Evolutionary conservation across 345 rosid genomes (phyloP).

Genomic region (Sonneratia alba): DNA sequence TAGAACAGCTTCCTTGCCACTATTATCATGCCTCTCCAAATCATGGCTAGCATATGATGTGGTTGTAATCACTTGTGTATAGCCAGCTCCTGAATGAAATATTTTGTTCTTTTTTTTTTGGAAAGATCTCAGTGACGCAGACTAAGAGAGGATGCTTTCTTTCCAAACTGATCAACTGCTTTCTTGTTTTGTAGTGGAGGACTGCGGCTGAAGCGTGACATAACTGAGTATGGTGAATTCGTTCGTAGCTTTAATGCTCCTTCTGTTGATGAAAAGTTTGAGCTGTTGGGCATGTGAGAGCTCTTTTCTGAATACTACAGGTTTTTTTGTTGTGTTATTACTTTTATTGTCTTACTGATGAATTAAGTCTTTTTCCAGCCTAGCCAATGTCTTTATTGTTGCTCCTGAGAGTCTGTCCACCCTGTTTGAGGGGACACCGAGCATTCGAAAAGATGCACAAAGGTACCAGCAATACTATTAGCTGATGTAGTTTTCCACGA

Average conservation of each 20-base stretch:
- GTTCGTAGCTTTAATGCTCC: slow-evolving; percentile 83
- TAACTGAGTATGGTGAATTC: slow-evolving; percentile 81
- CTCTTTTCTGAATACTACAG: neutral
- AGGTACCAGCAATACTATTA: slow-evolving; percentile 30
- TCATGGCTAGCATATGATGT: neutral
- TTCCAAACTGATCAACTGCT: slow-evolving; percentile 4
- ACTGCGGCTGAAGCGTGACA: slow-evolving; percentile 87
- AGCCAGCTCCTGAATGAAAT: neutral
- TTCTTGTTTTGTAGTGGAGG: slow-evolving; percentile 59
- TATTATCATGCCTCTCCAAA: neutral
- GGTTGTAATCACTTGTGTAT: neutral
- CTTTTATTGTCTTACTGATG: slow-evolving; percentile 9
- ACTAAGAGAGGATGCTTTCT: neutral
- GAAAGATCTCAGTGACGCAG: neutral
- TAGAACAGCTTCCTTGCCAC: neutral
- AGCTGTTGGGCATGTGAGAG: slow-evolving; percentile 81
- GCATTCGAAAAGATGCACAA: slow-evolving; percentile 86
- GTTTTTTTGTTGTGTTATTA: neutral
- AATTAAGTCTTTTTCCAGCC: slow-evolving; percentile 30
- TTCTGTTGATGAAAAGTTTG: slow-evolving; percentile 88
- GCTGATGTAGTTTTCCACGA: neutral
- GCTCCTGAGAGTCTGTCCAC: slow-evolving; percentile 94
- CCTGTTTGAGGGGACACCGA: slow-evolving; percentile 90
- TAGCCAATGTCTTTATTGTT: slow-evolving; percentile 90
- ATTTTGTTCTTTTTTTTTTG: neutral